Evolutionary conservation across 371 early-diverging fungal species (phyloP).

Genomic region (Mucor plumbeus): DNA sequence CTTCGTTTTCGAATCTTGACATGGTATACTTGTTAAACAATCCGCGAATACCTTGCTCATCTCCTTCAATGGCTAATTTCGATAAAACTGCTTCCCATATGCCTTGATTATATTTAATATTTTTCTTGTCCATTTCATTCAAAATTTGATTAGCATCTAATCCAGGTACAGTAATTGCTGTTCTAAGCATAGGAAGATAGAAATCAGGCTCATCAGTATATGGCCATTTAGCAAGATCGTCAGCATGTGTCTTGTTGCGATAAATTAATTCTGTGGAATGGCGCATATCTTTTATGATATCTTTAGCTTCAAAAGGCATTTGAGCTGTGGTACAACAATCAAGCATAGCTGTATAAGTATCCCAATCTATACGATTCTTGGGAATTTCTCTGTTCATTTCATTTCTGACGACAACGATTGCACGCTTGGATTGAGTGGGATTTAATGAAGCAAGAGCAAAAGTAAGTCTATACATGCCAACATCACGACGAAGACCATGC

Average conservation of each 20-base stretch:
- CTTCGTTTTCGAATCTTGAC: conserved; percentile 43
- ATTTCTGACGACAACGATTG: conserved; percentile 38
- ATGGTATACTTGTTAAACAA: conserved; percentile 50
- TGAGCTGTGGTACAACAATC: conserved; percentile 50
- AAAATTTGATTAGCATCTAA: conserved; percentile 15
- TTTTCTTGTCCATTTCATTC: conserved; percentile 13
- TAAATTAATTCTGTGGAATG: not conserved
- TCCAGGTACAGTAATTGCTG: conserved; percentile 11
- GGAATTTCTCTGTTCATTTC: conserved; percentile 49
- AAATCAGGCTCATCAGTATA: conserved; percentile 20
- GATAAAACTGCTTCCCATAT: conserved; percentile 22
- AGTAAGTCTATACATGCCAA: conserved; percentile 38
- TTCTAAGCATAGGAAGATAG: conserved; percentile 32
- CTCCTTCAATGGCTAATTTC: conserved; percentile 13
- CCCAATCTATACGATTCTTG: conserved; percentile 24
- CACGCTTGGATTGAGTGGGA: conserved; percentile 39
- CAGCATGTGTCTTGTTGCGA: conserved; percentile 13
- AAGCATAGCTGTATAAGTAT: conserved; percentile 41
- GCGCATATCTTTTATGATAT: conserved; percentile 29
- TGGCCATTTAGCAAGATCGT: conserved; percentile 22
- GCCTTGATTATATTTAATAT: conserved; percentile 16
- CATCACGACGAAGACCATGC: conserved; percentile 44
- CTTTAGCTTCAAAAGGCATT: conserved; percentile 25
- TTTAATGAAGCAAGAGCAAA: conserved; percentile 48
- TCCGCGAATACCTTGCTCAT: conserved; percentile 14